phyloP scores from a whole-genome alignment of 306 rosid genomes.

The Leucaena leucocephala region DNA sequence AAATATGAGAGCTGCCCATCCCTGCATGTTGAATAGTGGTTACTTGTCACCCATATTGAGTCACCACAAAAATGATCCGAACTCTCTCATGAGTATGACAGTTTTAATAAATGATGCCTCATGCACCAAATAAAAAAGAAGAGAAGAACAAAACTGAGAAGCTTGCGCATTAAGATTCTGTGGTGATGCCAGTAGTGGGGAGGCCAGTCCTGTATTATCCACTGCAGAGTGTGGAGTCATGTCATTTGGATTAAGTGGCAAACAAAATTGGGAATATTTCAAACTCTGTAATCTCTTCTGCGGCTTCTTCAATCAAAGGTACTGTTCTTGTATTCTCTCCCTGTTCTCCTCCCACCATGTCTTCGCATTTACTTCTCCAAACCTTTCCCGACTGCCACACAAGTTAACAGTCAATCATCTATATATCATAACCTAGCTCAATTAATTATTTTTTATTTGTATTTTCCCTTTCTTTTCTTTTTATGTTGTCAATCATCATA shows the following conservation, averaged over 20 bases:
- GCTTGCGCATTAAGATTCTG: not conserved
- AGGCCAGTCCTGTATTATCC: constrained; percentile 23
- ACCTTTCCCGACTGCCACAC: constrained; percentile 72
- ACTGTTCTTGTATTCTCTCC: constrained; percentile 84
- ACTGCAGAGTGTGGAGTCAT: constrained; percentile 29
- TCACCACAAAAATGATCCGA: constrained; percentile 31
- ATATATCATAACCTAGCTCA: not conserved
- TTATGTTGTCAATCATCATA: not conserved
- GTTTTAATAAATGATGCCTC: not conserved
- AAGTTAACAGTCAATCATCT: constrained; percentile 21
- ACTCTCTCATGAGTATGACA: constrained; percentile 4
- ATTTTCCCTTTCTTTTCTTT: not conserved
- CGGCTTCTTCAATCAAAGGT: constrained; percentile 52
- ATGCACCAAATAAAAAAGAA: not conserved
- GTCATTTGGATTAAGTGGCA: constrained; percentile 19
- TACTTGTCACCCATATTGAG: not conserved
- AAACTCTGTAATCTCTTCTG: constrained; percentile 11
- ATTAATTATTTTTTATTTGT: not conserved
- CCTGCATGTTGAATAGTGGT: constrained; percentile 30
- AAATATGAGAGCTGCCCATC: constrained; percentile 24
- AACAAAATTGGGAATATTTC: constrained; percentile 44
- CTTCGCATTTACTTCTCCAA: constrained; percentile 77
- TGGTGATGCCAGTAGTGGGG: not conserved
- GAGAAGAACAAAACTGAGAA: not conserved
- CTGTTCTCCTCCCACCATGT: constrained; percentile 92